These are phyloP conservation scores for Kuraishia capsulata DNA, from an alignment of 805 yeast genomes.

Conservation along the genomic window DNA sequence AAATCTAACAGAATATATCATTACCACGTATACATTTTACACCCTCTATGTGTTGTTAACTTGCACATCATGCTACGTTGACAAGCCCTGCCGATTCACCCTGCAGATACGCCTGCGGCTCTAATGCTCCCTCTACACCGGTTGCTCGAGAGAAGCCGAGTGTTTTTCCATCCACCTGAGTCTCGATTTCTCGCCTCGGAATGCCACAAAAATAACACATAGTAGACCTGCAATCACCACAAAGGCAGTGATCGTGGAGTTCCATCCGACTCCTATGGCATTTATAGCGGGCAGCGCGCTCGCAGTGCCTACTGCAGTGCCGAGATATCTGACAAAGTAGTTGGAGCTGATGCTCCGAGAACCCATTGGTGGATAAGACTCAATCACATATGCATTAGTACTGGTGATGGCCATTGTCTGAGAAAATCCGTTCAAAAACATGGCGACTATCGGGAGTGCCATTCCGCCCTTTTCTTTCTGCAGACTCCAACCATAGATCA, in stretches of 20 bases:
- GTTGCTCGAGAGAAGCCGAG: too few species aligned
- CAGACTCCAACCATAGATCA: constrained; percentile 49
- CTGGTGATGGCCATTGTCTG: constrained; percentile 46
- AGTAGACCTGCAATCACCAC: constrained; percentile 29
- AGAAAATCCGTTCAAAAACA: constrained; percentile 39
- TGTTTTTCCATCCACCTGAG: too few species aligned
- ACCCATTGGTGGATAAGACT: constrained; percentile 41
- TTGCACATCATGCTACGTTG: too few species aligned
- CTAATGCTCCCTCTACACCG: too few species aligned
- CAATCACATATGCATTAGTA: constrained; percentile 49
- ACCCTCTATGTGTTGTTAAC: too few species aligned
- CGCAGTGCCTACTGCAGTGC: constrained; percentile 43
- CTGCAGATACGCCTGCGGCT: too few species aligned
- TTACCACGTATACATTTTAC: too few species aligned
- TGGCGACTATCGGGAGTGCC: constrained; percentile 40
- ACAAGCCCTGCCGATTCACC: too few species aligned
- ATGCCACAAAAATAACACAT: constrained; percentile 8
- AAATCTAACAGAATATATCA: too few species aligned
- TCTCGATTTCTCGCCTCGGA: too few species aligned
- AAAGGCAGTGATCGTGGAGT: constrained; percentile 38
- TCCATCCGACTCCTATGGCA: constrained; percentile 48
- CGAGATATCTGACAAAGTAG: constrained; percentile 38
- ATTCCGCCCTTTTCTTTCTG: constrained; percentile 24
- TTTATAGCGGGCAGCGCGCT: constrained; percentile 36
- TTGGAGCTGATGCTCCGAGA: constrained; percentile 51